Evolutionary conservation across 2,329 filamentous ascomycete genomes (phyloP).

Genomic region (Mycosphaerella sp.): DNA sequence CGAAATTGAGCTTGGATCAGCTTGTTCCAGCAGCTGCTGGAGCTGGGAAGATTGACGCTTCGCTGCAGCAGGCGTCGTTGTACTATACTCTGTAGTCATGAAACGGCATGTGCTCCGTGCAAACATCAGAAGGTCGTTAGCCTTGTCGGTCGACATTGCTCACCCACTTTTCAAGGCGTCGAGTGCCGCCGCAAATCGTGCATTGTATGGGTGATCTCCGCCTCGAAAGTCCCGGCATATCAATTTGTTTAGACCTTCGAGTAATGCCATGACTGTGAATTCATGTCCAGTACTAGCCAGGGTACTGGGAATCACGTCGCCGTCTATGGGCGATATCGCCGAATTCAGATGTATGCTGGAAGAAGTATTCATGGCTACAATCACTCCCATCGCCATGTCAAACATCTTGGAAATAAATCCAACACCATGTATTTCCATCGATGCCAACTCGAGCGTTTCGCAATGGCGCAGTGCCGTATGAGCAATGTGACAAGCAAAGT

Average conservation of each 20-base stretch:
- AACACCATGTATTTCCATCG: conserved; percentile 42
- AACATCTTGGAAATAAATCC: conserved; percentile 39
- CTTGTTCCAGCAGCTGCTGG: conserved; percentile 13
- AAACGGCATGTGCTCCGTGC: neutral
- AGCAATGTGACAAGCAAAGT: conserved; percentile 36
- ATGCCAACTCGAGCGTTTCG: conserved; percentile 29
- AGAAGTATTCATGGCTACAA: conserved; percentile 23
- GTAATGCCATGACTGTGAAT: conserved; percentile 9
- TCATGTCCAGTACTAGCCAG: neutral
- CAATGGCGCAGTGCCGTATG: conserved; percentile 35
- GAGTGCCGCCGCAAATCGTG: conserved; percentile 17
- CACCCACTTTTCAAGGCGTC: conserved; percentile 3
- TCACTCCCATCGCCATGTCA: conserved; percentile 32
- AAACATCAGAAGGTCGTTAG: neutral
- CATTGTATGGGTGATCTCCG: conserved; percentile 21
- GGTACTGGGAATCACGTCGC: conserved; percentile 15
- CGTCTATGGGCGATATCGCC: conserved; percentile 9
- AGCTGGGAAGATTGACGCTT: conserved; percentile 23
- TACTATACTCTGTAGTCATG: conserved; percentile 13
- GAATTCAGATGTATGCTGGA: conserved; percentile 16
- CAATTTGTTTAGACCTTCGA: conserved; percentile 16
- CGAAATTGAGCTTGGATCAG: conserved; percentile 23
- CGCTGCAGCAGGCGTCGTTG: conserved; percentile 16
- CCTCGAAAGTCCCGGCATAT: conserved; percentile 21
- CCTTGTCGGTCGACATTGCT: neutral